These are phyloP conservation scores for Trametes polyzona DNA, from an alignment of 1,284 basidiomycete genomes.

Conservation along the genomic window DNA sequence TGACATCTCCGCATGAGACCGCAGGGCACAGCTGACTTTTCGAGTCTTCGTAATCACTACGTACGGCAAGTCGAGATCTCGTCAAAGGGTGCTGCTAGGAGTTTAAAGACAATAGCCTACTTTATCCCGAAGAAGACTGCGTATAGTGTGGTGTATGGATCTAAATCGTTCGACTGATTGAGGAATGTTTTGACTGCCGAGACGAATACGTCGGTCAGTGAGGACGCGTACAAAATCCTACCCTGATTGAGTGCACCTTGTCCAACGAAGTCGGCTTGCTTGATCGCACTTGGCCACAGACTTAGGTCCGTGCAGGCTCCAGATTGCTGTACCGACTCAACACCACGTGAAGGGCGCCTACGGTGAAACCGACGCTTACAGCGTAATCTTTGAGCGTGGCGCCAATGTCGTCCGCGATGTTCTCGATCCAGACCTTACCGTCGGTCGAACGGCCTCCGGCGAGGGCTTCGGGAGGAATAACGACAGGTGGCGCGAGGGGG, in stretches of 20 bases:
- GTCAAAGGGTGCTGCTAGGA: too few relatives aligned
- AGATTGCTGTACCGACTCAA: slow-evolving; percentile 32
- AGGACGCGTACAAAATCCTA: not conserved
- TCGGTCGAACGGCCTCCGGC: slow-evolving; percentile 41
- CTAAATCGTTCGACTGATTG: slow-evolving; percentile 36
- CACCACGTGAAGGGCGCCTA: too few relatives aligned
- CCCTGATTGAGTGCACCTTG: slow-evolving; percentile 32
- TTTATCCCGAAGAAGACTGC: slow-evolving; percentile 45
- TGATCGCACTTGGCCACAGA: slow-evolving; percentile 35
- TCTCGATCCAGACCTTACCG: slow-evolving; percentile 42
- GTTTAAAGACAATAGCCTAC: too few relatives aligned
- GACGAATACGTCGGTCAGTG: not conserved
- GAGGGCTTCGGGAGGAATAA: slow-evolving; percentile 35
- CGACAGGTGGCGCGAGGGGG: slow-evolving; percentile 36
- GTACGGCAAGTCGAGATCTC: not conserved
- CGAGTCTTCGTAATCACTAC: slow-evolving; percentile 36
- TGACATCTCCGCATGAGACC: not conserved
- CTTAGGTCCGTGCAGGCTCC: slow-evolving; percentile 41
- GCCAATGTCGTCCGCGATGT: slow-evolving; percentile 37
- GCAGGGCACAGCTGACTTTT: slow-evolving; percentile 27
- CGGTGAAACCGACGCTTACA: slow-evolving; percentile 31
- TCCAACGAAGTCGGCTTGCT: slow-evolving; percentile 38
- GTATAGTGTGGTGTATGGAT: slow-evolving; percentile 39
- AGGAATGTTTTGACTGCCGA: slow-evolving; percentile 35
- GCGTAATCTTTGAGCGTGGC: slow-evolving; percentile 48